Base-by-base conservation (phyloP, 1,139 yeast species). In the Insectozyma bohioensis region DNA sequence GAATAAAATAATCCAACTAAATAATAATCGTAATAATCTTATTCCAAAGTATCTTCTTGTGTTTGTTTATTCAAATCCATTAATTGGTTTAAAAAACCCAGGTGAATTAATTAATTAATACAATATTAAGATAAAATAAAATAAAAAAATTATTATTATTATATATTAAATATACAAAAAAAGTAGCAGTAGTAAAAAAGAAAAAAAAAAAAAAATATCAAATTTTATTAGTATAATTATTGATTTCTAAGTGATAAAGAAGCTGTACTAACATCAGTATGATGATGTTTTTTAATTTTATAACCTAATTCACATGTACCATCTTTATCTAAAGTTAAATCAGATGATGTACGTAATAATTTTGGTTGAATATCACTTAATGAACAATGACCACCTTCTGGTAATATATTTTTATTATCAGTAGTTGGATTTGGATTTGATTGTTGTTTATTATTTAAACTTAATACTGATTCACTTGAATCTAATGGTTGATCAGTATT, bases 301-400 rank as follows among this genome's bases (percentile, higher is more conserved):
- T 69, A 70, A 3, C 76, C 76, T 36, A 69, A 57, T 21, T 67
- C 68, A 44, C 75, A 67, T 29, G 50, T 34, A 3, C 74, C 73
- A 38, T 46, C 51, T 17, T 50, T 36, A 33, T 64, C 72, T 40
- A 37, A 33, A 20, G 28, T 43, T 37, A 43, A 38, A 28, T 48
- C 47, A 5, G 41, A 26, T 8, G 35, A 30, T n/a, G 30, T 30
- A 14, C 31, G 33, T 10, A 39, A 32, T 5, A 28, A 21, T n/a
- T 30, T 31, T 7, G 25, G 25, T 20, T 37, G 34, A 12, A 39
- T 32, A 26, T 41, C 43, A n/a, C 27, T 26, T n/a, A 39, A 30
- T 2, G 48, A 30, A 27, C 28, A 17, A 15, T 11, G 9, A 29
- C 26, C n/a, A n/a, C n/a, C n/a, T n/a, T n/a, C n/a, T n/a, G n/a